Evolutionary conservation across 2,329 filamentous ascomycete genomes (phyloP).

Genomic region (Trichophaea hybrida): DNA sequence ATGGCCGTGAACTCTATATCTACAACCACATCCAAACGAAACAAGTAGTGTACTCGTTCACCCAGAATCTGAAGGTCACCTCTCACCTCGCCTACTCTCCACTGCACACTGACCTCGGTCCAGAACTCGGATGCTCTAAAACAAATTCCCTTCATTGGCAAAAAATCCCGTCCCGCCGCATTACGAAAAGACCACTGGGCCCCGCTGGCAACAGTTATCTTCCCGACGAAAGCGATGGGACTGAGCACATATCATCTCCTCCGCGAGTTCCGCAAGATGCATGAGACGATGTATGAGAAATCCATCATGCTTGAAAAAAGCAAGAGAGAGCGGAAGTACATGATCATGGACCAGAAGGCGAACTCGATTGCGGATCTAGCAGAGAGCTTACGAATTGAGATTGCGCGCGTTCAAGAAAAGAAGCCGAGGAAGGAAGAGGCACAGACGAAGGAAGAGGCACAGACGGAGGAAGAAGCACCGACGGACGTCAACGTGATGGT

Average conservation of each 20-base stretch:
- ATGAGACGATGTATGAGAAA: slow-evolving; percentile 43
- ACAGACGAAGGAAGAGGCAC: not conserved
- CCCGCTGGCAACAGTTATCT: slow-evolving; percentile 45
- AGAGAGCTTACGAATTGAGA: slow-evolving; percentile 35
- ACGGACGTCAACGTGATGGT: slow-evolving; percentile 23
- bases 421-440: not conserved
- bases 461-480: not conserved
- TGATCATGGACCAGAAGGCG: slow-evolving; percentile 45
- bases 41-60: slow-evolving; percentile 33
- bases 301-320: slow-evolving; percentile 41
- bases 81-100: not conserved
- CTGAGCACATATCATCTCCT: slow-evolving; percentile 48
- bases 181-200: slow-evolving; percentile 55
- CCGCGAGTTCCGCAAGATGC: slow-evolving; percentile 48
- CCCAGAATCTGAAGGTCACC: slow-evolving; percentile 29
- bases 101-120: not conserved
- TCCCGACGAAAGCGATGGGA: slow-evolving; percentile 43
- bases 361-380: slow-evolving; percentile 50
- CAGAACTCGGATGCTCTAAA: slow-evolving; percentile 38
- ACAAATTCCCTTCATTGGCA: slow-evolving; percentile 51
- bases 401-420: slow-evolving; percentile 36
- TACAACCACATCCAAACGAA: slow-evolving; percentile 32
- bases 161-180: slow-evolving; percentile 48
- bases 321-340: slow-evolving; percentile 37
- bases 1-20: slow-evolving; percentile 32